Evolutionary conservation across 1,139 yeast species (phyloP), one percentile per base, ranked within the genome.

Genomic region (Casaregolazyma suthepensis): DNA sequence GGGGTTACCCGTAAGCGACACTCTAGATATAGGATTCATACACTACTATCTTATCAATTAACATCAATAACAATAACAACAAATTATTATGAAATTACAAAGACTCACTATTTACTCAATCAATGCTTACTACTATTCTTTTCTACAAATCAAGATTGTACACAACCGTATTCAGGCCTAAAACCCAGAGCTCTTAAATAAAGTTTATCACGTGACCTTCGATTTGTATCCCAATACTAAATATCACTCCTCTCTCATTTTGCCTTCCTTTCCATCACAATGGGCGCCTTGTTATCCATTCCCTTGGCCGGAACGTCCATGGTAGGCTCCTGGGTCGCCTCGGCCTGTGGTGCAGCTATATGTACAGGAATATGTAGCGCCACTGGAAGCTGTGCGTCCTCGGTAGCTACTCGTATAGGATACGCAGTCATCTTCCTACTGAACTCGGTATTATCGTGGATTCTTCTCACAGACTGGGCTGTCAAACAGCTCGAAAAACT

Each of bases 361-460:
- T 87, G 94, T 60, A 80, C 89, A 2, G 82, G 89, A 7, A 71
- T 85, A 46, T 82, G 89, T 46, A 73, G 74, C 26, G 73, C 76
- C 42, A 75, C 78, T 62, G 71, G 74, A 56, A 73, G 72, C 50
- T 90, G 72, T 71, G 85, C 74, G 74, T 86, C 95, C 17, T 83
- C 94, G 20, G 78, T 90, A 29, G 84, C 85, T 43, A 83, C 91
- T 6, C 80, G 99, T 66, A 75, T 91, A 37, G 80, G 90, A 50
- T 93, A 93, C 69, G 99, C 99, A 12, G 64, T 85, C 31, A 73
- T 91, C 47, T 81, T 94, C 56, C 72, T 90, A 45, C 60, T 87
- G 45, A 91, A 91, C 72, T 87, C 96, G 31, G 74, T 90, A 20
- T 59, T 93, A 31, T 87, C 98, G 13, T 93, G 99, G 99, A 74